Evolutionary conservation across 805 yeast genomes (phyloP).

Genomic region (Debaryomyces prosopidis): DNA sequence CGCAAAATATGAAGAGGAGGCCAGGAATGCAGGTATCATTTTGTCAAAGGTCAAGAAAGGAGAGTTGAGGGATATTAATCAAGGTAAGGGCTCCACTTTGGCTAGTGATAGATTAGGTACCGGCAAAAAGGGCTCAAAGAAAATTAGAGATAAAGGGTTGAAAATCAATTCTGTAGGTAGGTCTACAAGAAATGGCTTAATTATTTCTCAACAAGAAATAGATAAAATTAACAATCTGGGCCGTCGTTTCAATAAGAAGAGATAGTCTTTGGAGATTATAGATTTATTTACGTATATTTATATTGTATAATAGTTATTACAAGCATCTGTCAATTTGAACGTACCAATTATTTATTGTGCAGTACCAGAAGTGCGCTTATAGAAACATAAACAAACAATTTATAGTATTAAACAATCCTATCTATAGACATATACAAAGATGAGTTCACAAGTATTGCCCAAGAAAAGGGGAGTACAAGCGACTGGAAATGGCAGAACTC

Average conservation of each 20-base stretch:
- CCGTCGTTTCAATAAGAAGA: slow-evolving; percentile 1
- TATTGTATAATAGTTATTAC: not conserved
- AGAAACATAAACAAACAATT: not conserved
- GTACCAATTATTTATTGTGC: not conserved
- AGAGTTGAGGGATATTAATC: slow-evolving; percentile 55
- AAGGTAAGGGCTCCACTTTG: slow-evolving; percentile 54
- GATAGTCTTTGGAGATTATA: slow-evolving; percentile 1
- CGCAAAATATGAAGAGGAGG: slow-evolving; percentile 66
- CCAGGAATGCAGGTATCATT: slow-evolving; percentile 89
- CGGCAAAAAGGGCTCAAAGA: slow-evolving; percentile 37
- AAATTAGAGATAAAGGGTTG: slow-evolving; percentile 72
- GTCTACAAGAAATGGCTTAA: slow-evolving; percentile 76
- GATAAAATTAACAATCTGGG: slow-evolving; percentile 36
- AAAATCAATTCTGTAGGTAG: slow-evolving; percentile 75
- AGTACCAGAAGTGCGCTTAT: not conserved
- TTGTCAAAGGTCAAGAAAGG: slow-evolving; percentile 71
- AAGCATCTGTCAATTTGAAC: not conserved
- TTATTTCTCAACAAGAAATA: slow-evolving; percentile 67
- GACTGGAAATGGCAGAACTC: slow-evolving; percentile 1
- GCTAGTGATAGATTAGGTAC: slow-evolving; percentile 54
- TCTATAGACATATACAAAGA: not conserved
- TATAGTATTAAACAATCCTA: not conserved
- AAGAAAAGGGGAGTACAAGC: slow-evolving; percentile 20
- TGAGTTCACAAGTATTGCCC: slow-evolving; percentile 21
- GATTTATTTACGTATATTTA: not conserved